phyloP scores from a whole-genome alignment of 345 rosid genomes.

The Rhodamnia rubescens region DNA sequence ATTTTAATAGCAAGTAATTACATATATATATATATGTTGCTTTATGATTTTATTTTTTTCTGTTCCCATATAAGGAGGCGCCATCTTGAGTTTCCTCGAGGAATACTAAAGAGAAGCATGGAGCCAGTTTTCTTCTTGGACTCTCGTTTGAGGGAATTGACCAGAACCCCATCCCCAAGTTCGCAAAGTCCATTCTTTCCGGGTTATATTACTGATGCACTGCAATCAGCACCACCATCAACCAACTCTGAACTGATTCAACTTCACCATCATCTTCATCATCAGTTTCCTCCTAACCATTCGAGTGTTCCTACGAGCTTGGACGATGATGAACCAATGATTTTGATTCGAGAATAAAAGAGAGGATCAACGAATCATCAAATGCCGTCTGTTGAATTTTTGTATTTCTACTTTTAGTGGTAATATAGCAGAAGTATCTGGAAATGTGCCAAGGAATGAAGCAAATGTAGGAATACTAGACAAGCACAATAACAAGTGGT shows the following conservation, averaged over 20 bases:
- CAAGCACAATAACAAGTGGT: background rate
- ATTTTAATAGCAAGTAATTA: background rate
- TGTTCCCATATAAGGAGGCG: background rate
- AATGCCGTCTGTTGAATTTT: too few species aligned
- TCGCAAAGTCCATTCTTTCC: background rate
- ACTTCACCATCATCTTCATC: background rate
- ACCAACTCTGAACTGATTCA: background rate
- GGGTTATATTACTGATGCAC: background rate
- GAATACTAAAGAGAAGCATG: background rate
- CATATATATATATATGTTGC: background rate
- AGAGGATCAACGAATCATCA: background rate
- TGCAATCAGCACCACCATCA: background rate
- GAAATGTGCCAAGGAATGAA: background rate
- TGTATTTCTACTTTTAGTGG: too few species aligned
- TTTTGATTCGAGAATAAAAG: background rate
- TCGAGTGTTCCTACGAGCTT: background rate
- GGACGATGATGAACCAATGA: background rate
- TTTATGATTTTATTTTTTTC: background rate
- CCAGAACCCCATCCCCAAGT: background rate
- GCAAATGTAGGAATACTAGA: background rate
- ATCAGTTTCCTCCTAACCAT: background rate
- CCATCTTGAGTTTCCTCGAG: background rate
- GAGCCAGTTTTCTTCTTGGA: background rate
- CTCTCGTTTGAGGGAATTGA: background rate
- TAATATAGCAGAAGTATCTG: background rate